Base-by-base conservation (phyloP, 176 grass and related monocot species). In the Chrysopogon serrulatus region DNA sequence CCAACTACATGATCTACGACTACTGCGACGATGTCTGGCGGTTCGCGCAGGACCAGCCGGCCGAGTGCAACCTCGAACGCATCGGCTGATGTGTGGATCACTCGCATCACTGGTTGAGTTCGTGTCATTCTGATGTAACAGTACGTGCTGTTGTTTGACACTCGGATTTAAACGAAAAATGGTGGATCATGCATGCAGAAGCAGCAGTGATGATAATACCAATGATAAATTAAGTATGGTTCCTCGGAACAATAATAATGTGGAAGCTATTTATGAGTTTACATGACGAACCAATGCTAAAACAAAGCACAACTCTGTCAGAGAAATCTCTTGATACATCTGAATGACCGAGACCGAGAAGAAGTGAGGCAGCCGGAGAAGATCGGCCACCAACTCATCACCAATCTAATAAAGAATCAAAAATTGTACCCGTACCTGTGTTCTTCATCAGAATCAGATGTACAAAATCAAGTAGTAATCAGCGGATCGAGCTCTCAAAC, bases 1-100 rank as follows among this genome's bases (percentile, higher is more conserved):
- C 57, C 15, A 85, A 75, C 26, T 80, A 89, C 75, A 89, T 86
- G 86, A 61, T 91, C 27, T 80, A 91, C 40, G 49, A 91, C 71
- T 91, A 91, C 72, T 91, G 91, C 77, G 8, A 24, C 10, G 84
- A 91, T 67, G 45, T 37, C 17, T 76, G 57, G 75, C 68, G 71
- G 33, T 86, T 82, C 53, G 80, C 81, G 16, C 10, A 79, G 24
- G 87, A 81, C 16, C 23, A 37, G 1, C 93, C 85, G 19, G 5
- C 59, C 14, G 90, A 95, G 70, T 92, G 92, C 71, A 69, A 11
- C 76, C 34, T 65, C 57, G 85, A 81, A 18, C 14, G 1, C 4
- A 61, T 27, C 9, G 1, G 35, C 36, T 12, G 4, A 42, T 33
- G n/a, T n/a, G n/a, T n/a, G n/a, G n/a, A n/a, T n/a, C n/a, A n/a